Evolutionary conservation across 2,329 filamentous ascomycete genomes (phyloP), one percentile per base, ranked within the genome.

Genomic region (Fusarium sp.): DNA sequence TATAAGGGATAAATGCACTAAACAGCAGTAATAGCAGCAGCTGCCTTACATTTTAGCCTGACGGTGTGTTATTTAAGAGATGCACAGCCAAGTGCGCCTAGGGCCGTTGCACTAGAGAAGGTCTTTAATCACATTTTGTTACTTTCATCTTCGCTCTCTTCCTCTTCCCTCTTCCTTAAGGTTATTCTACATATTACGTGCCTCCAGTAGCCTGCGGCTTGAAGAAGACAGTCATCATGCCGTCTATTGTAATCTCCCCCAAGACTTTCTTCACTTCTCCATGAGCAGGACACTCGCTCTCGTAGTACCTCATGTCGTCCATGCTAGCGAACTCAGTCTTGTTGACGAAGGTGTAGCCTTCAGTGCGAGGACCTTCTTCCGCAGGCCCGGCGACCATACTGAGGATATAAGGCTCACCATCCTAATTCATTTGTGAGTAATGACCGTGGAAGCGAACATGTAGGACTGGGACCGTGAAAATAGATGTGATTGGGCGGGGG

Each of bases 131-230:
- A 23, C 23, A 23, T 23, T 23, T 23, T 5, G 4, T 23, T 23
- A 23, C 4, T 23, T 23, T 23, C 23, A 23, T 23, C 23, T 23
- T 23, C 23, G 23, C 4, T 23, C 23, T 23, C 23, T 23, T 23
- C 23, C 23, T 23, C 23, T 23, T 23, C 23, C 23, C 23, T 23
- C 23, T 4, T 23, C 23, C 43, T 46, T 46, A n/a, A 46, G 28
- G 43, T 46, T 27, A 46, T 46, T 23, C 43, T 9, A 46, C 27
- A 46, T 13, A 28, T 12, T 46, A 27, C 16, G 43, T 46, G 16
- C 43, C 43, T 46, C 43, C 43, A 28, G 43, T 46, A 46, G 43
- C 43, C 43, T 46, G 43, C 43, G 43, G 43, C 43, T 46, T 46
- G 18, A 46, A 46, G 43, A 46, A 46, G 43, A 46, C 43, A 23